Conservation (phyloP, 2,329 filamentous ascomycete species). For the Aurifilum marmelostoma region DNA sequence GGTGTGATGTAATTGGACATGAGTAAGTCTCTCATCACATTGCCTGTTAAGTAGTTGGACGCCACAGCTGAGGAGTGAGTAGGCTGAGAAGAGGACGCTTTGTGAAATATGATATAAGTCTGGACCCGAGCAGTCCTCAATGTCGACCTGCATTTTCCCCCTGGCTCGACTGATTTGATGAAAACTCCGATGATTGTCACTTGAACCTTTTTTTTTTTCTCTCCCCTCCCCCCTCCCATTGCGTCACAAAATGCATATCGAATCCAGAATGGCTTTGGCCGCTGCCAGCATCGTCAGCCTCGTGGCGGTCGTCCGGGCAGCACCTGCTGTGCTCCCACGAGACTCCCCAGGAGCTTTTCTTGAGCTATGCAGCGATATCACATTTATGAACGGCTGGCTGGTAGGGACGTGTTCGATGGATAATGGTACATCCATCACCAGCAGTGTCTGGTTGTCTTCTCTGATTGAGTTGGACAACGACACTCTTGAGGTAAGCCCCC, state of each 20-base stretch:
- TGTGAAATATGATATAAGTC: neutral
- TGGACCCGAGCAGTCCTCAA: neutral
- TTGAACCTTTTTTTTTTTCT: too few species aligned
- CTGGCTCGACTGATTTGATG: neutral
- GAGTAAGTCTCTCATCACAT: neutral
- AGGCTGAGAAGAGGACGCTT: neutral
- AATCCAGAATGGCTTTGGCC: neutral
- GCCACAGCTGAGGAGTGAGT: neutral
- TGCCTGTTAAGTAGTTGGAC: neutral
- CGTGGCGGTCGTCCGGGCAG: neutral
- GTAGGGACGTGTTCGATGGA: slow-evolving; percentile 1
- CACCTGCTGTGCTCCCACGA: neutral
- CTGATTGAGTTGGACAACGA: neutral
- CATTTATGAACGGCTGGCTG: slow-evolving; percentile 10
- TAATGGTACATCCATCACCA: neutral
- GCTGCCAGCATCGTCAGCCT: neutral
- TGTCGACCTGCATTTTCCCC: neutral
- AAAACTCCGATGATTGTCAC: too few species aligned
- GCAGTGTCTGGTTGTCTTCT: slow-evolving; percentile 11
- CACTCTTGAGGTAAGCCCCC: neutral
- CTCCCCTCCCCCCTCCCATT: too few species aligned
- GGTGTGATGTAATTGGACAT: neutral
- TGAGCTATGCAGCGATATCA: neutral
- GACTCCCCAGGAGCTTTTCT: neutral
- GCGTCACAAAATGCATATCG: neutral